Conservation (phyloP, 176 grass and related monocot species). For the Eremochloa ophiuroides region DNA sequence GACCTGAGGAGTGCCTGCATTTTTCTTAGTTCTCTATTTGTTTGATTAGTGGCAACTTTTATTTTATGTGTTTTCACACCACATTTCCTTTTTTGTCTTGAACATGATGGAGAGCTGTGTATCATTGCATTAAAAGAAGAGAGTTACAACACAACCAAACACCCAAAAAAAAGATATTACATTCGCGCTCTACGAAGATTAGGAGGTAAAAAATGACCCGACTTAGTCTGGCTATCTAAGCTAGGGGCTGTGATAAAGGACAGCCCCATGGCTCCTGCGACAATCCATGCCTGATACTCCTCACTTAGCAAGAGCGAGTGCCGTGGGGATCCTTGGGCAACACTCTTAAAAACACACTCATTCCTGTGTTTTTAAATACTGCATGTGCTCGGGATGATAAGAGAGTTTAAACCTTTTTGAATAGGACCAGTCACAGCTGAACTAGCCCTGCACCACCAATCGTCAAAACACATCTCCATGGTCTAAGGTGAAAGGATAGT, state of each 20-base stretch:
- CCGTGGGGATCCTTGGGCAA: not conserved
- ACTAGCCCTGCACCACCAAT: not conserved
- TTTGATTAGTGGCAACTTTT: slow-evolving; percentile 1
- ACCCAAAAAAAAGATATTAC: not conserved
- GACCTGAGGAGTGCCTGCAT: too few relatives aligned
- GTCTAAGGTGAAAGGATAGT: not conserved
- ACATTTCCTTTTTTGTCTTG: not conserved
- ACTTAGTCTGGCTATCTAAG: not conserved
- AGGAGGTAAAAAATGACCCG: not conserved
- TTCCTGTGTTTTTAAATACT: not conserved
- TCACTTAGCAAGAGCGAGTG: not conserved
- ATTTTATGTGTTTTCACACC: not conserved
- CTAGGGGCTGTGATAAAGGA: not conserved
- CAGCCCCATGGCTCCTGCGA: not conserved
- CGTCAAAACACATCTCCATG: not conserved
- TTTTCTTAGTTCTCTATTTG: slow-evolving; percentile 8
- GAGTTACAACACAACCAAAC: not conserved
- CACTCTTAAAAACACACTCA: not conserved
- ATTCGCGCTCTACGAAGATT: not conserved
- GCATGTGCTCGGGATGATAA: not conserved
- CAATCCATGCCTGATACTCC: not conserved
- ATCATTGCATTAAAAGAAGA: not conserved
- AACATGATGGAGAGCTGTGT: not conserved
- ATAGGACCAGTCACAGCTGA: not conserved
- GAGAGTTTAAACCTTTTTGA: not conserved